Evolutionary conservation across 805 yeast species (phyloP), one percentile per base, ranked within the genome.

Genomic region (Nakazawaea laoshanensis): DNA sequence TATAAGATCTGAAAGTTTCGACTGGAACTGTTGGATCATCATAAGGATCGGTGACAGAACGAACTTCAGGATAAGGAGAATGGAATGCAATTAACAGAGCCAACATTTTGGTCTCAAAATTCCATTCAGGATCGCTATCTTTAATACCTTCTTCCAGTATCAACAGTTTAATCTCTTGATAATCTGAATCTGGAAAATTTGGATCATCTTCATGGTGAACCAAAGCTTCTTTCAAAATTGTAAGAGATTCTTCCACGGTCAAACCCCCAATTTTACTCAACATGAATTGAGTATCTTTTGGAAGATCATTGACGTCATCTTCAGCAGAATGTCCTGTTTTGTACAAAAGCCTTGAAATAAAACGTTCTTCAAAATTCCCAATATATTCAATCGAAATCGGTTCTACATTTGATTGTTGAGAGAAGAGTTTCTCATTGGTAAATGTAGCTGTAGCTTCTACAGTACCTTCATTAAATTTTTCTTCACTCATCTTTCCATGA

Each of bases 61-160:
- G 54, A 10, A 77, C 77, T 44, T 77, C 84, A 1, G 82, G 78
- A 41, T 74, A 75, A 4, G 81, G 80, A 5, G 77, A 68, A 33
- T 62, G 64, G 35, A 33, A 34, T 32, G 36, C 29, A 15, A 35
- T 48, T n/a, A 59, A 58, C 7, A 66, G 13, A 13, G 37, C 67
- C 37, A 59, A 60, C 19, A 56, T 39, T 28, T 50, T 51, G 12
- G 48, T 48, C 27, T 55, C 55, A 9, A 57, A 44, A 7, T 35
- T 38, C 62, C 65, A 57, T 20, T 29, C 33, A 3, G 33, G 27
- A n/a, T 35, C 37, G n/a, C n/a, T n/a, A 1, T 29, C 27, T 5
- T 15, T 17, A n/a, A 23, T 24, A 10, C 11, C 24, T 11, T 23
- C 29, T 12, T 13, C 24, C 4, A 49, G 40, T 6, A 61, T 45